phyloP scores from a whole-genome alignment of 495 filamentous ascomycete genomes.

The Talaromyces nanjingensis region DNA sequence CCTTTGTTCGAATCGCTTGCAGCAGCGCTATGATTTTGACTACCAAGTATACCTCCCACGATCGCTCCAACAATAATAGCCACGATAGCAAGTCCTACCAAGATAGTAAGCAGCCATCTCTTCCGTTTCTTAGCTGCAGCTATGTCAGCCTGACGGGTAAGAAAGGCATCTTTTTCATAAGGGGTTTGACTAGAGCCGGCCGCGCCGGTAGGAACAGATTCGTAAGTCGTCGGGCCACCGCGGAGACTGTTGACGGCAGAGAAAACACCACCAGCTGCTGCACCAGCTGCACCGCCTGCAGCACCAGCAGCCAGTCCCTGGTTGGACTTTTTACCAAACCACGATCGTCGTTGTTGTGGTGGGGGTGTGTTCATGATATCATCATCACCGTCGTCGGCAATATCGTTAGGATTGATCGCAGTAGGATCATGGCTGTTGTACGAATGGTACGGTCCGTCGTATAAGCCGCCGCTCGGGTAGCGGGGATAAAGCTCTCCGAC shows the following conservation, averaged over 20 bases:
- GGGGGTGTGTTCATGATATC: conserved; percentile 46
- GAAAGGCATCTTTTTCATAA: conserved; percentile 51
- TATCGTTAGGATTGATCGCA: conserved; percentile 68
- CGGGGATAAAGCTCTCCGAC: conserved; percentile 26
- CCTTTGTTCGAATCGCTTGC: conserved; percentile 9
- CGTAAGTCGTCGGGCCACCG: conserved; percentile 35
- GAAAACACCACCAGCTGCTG: conserved; percentile 47
- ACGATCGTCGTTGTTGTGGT: conserved; percentile 28
- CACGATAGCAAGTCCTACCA: conserved; percentile 56
- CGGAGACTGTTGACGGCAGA: conserved; percentile 29
- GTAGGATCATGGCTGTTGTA: conserved; percentile 47
- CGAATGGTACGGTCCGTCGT: conserved; percentile 54
- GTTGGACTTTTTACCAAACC: conserved; percentile 34
- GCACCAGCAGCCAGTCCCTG: conserved; percentile 26
- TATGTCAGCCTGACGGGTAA: conserved; percentile 33
- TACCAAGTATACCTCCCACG: conserved; percentile 62
- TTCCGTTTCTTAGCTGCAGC: conserved; percentile 45
- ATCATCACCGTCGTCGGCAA: conserved; percentile 83
- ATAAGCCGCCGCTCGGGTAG: conserved; percentile 28
- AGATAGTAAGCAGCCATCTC: conserved; percentile 59
- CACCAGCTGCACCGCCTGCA: conserved; percentile 40
- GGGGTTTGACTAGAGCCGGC: conserved; percentile 17
- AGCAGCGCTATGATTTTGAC: conserved; percentile 24
- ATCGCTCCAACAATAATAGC: conserved; percentile 73
- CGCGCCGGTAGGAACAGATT: conserved; percentile 43